Evolutionary conservation across 2,329 filamentous ascomycete genomes (phyloP).

Genomic region (Fusarium sp.): DNA sequence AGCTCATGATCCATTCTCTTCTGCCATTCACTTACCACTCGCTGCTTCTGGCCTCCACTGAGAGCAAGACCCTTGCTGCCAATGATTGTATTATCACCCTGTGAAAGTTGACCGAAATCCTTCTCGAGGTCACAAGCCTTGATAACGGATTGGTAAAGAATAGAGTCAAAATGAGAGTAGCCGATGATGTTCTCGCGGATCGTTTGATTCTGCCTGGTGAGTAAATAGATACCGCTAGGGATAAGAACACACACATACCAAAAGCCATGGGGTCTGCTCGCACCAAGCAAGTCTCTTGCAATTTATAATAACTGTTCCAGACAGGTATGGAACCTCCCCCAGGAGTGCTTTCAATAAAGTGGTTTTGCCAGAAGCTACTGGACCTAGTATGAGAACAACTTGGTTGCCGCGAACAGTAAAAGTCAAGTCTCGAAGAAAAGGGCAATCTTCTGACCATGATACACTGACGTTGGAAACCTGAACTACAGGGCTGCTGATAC

Average conservation of each 20-base stretch:
- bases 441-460: conserved; percentile 49
- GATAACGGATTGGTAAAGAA: conserved; percentile 43
- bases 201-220: conserved; percentile 45
- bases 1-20: background rate
- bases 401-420: conserved; percentile 47
- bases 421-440: conserved; percentile 48
- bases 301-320: conserved; percentile 35
- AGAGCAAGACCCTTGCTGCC: conserved; percentile 59
- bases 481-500: background rate
- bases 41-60: conserved; percentile 60
- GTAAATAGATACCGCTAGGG: background rate
- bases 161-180: conserved; percentile 42
- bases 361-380: conserved; percentile 59
- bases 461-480: conserved; percentile 46
- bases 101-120: conserved; percentile 49
- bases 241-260: conserved; percentile 27
- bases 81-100: conserved; percentile 53
- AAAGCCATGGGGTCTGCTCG: conserved; percentile 52
- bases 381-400: conserved; percentile 56
- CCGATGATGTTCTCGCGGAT: conserved; percentile 52
- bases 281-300: conserved; percentile 45
- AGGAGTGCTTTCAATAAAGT: conserved; percentile 56
- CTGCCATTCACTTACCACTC: conserved; percentile 47
- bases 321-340: conserved; percentile 44
- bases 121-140: conserved; percentile 49